Percentiles rank a stretch among this genome's conserved stretches.
These are phyloP conservation scores for Russula earlei DNA, from an alignment of 768 basidiomycete genomes.

Conservation along the genomic window DNA sequence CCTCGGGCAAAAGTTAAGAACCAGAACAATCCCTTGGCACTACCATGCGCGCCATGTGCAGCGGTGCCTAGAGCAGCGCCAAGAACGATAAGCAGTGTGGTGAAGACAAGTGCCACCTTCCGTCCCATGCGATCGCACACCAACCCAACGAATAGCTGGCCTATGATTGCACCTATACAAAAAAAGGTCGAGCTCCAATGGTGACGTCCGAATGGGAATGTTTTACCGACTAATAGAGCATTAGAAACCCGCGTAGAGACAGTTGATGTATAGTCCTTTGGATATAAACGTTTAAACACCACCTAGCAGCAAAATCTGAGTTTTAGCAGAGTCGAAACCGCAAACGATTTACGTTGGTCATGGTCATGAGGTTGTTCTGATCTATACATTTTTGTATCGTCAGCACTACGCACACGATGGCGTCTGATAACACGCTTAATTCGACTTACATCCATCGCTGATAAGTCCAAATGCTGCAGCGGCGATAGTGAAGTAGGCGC, in stretches of 20 bases:
- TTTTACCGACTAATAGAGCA: slow-evolving; percentile 54
- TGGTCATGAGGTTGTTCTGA: slow-evolving; percentile 64
- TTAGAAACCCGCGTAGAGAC: slow-evolving; percentile 66
- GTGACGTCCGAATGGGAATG: slow-evolving; percentile 1
- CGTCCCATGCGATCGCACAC: slow-evolving; percentile 68
- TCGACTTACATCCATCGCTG: slow-evolving; percentile 45
- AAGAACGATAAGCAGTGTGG: slow-evolving; percentile 59
- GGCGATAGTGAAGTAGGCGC: slow-evolving; percentile 53
- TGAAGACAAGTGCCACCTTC: slow-evolving; percentile 62
- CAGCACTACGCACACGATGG: neutral
- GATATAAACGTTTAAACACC: slow-evolving; percentile 55
- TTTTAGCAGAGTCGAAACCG: neutral
- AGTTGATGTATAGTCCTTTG: slow-evolving; percentile 46
- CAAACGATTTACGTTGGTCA: slow-evolving; percentile 43
- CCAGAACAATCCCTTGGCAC: slow-evolving; percentile 57
- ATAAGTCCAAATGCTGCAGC: slow-evolving; percentile 59
- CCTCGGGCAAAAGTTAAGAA: slow-evolving; percentile 64
- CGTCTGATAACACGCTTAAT: neutral
- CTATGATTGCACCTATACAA: slow-evolving; percentile 45
- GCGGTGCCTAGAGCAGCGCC: slow-evolving; percentile 62
- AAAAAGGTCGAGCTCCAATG: slow-evolving; percentile 7
- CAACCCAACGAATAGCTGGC: slow-evolving; percentile 53
- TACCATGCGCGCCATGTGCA: slow-evolving; percentile 52
- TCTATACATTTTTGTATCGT: slow-evolving; percentile 29
- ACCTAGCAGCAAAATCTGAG: slow-evolving; percentile 33